A percentile compares a stretch with the other conserved stretches of the same genome.
phyloP scores from a whole-genome alignment of 2,329 filamentous ascomycete species.

The Xylaria sp. region DNA sequence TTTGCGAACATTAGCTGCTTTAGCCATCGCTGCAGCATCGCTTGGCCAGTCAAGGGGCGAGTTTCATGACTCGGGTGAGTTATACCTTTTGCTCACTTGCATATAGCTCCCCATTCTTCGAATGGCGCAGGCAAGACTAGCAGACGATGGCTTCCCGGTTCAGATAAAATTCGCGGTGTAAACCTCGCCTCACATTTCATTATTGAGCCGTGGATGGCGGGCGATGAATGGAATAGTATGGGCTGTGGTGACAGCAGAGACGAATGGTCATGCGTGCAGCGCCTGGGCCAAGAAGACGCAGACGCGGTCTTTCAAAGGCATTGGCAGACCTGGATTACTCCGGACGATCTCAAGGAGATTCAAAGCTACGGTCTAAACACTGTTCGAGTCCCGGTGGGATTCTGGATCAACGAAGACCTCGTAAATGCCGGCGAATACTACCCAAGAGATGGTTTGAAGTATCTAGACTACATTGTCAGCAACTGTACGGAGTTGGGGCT shows the following conservation, averaged over 20 bases:
- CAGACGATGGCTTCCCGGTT: conserved; percentile 19
- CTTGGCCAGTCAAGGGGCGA: conserved; percentile 20
- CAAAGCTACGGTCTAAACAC: conserved; percentile 53
- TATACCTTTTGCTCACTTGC: not conserved
- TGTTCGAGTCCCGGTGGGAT: conserved; percentile 56
- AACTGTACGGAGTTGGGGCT: conserved; percentile 51
- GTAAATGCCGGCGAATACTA: conserved; percentile 50
- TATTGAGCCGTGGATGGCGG: conserved; percentile 56
- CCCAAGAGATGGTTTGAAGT: conserved; percentile 48
- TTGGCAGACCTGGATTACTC: conserved; percentile 55
- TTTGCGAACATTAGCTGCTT: not conserved
- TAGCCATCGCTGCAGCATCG: conserved; percentile 15
- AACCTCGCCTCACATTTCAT: conserved; percentile 59
- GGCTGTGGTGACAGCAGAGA: conserved; percentile 50
- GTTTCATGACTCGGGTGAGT: too few species aligned
- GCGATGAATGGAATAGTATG: conserved; percentile 50
- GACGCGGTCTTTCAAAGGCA: conserved; percentile 52
- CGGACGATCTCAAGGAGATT: conserved; percentile 51
- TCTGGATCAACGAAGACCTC: conserved; percentile 56
- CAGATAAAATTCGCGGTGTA: conserved; percentile 46
- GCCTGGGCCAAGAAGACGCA: conserved; percentile 51
- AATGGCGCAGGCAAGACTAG: not conserved
- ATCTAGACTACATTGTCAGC: conserved; percentile 51
- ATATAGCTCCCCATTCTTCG: conserved; percentile 4
- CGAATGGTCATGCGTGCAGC: conserved; percentile 55